A percentile compares a stretch with the other conserved stretches of the same genome.
phyloP scores from a whole-genome alignment of 495 filamentous ascomycete species.

The Aspergillus funiculosus region DNA sequence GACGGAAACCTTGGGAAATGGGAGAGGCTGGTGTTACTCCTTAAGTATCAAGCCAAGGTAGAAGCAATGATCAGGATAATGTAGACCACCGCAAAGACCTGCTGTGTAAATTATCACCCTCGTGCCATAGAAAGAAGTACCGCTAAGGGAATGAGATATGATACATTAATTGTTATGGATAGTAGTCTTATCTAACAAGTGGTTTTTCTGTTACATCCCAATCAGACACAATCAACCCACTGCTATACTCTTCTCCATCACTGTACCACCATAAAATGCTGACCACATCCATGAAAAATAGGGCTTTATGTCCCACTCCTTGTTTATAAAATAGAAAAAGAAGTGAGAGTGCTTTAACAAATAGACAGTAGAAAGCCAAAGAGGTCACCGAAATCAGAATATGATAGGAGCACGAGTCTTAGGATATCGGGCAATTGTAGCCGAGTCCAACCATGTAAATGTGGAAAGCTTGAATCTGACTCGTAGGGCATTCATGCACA shows the following conservation, averaged over 20 bases:
- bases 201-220: constrained; percentile 19
- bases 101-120: too few relatives aligned
- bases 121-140: too few relatives aligned
- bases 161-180: constrained; percentile 9
- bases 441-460: constrained; percentile 6
- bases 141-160: too few relatives aligned
- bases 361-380: constrained; percentile 7
- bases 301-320: background rate
- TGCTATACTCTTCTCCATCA: constrained; percentile 13
- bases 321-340: background rate
- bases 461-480: constrained; percentile 9
- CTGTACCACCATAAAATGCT: constrained; percentile 21
- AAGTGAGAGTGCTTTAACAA: background rate
- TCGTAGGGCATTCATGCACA: constrained; percentile 9
- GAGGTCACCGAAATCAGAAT: constrained; percentile 11
- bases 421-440: constrained; percentile 6
- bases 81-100: background rate
- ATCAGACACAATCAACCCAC: constrained; percentile 17
- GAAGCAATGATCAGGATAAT: background rate
- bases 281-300: constrained; percentile 22
- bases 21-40: constrained; percentile 26
- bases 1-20: constrained; percentile 80
- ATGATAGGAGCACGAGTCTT: constrained; percentile 11
- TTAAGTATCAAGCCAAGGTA: too few relatives aligned
- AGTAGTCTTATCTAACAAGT: constrained; percentile 11